Evolutionary conservation across 257 asterid species (phyloP), one percentile per base, ranked within the genome.

Genomic region (Voacanga thouarsii): DNA sequence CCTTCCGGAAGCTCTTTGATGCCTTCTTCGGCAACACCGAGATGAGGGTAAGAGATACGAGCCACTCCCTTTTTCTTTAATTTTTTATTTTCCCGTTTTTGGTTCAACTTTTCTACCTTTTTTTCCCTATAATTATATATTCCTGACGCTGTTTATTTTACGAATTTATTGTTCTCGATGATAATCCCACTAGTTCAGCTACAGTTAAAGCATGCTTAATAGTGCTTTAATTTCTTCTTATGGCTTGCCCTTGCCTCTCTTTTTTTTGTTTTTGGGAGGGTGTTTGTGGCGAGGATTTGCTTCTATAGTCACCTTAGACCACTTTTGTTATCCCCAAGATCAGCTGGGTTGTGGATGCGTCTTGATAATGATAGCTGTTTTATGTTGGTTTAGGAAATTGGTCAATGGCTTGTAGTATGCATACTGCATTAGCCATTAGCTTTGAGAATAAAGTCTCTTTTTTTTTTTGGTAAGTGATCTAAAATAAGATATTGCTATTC

Each of bases 1-100:
- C 99, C 77, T 93, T 96, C 79, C 97, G 98, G 84, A 96, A 93
- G 81, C 99, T 96, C 87, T 96, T 96, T 85, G 98, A 96, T 83
- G 74, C 93, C 72, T 90, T 93, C 90, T 96, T 96, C 88, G 98
- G 97, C 82, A 92, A 93, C 89, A 86, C 94, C 55, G 99, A 93
- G 96, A 92, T 93, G 98, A 89, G 98, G 82, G 99, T 96, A 84
- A 24, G 43, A 79, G 33, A 70, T 59, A 24, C 3, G 39, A 9
- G 74, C 70, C 16, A 61, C 61, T 50, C 21, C 75, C 56, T 51
- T 37, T 4, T 73, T 45, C 37, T 61, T 53, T 11, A 18, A 37
- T 19, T 66, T 56, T 18, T 14, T 28, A 28, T 14, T 63, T 55
- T 23, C 23, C 44, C 0, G 4, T 55, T 55, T 21, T 55, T 24